phyloP scores from a whole-genome alignment of 208 protist species.

The Wallacemonas rigidus region DNA sequence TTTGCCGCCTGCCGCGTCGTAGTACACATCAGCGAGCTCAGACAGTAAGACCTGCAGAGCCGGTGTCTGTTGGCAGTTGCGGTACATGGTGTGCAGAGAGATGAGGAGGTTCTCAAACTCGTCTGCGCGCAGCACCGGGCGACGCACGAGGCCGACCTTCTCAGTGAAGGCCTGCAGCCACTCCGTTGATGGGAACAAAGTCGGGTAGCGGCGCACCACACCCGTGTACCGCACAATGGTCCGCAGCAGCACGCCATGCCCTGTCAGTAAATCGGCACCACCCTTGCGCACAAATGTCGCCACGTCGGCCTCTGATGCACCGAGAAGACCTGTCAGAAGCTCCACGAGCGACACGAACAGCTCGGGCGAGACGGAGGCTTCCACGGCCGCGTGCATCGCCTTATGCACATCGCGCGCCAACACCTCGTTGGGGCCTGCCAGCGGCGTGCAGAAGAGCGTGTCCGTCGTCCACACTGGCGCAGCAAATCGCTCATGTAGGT shows the following conservation, averaged over 20 bases:
- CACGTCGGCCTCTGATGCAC: slow-evolving; percentile 46
- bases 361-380: slow-evolving; percentile 57
- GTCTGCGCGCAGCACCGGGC: slow-evolving; percentile 16
- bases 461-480: slow-evolving; percentile 69
- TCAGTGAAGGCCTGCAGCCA: slow-evolving; percentile 68
- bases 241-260: slow-evolving; percentile 16
- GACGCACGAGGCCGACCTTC: slow-evolving; percentile 20
- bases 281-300: slow-evolving; percentile 50
- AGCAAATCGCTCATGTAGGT: slow-evolving; percentile 61
- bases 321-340: slow-evolving; percentile 59
- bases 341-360: slow-evolving; percentile 79
- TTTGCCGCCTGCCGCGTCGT: slow-evolving; percentile 13
- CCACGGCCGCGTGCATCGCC: slow-evolving; percentile 61
- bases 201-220: slow-evolving; percentile 42
- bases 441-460: slow-evolving; percentile 70
- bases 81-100: slow-evolving; percentile 62
- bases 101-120: slow-evolving; percentile 64
- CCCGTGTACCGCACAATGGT: slow-evolving; percentile 64
- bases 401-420: slow-evolving; percentile 36
- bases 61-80: slow-evolving; percentile 52
- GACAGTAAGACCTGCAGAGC: slow-evolving; percentile 61
- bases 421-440: slow-evolving; percentile 36
- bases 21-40: slow-evolving; percentile 35
- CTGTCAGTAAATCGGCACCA: slow-evolving; percentile 47
- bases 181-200: slow-evolving; percentile 36